Percentiles rank a stretch among this genome's conserved stretches.
phyloP scores from a whole-genome alignment of 331 rosid species.

The Rhamnella rubrinervis region DNA sequence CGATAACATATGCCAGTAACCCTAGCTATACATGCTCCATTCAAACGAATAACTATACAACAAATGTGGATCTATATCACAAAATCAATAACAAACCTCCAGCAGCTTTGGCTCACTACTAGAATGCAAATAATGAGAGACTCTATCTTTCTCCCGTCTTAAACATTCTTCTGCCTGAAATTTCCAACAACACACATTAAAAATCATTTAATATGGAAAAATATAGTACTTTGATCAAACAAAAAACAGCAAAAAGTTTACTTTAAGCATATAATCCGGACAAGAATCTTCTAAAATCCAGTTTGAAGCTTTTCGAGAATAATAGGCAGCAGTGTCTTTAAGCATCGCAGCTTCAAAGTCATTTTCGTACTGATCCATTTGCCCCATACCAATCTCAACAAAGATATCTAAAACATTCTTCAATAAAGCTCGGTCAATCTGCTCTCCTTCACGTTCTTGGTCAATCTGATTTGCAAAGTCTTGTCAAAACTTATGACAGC shows the following conservation, averaged over 20 bases:
- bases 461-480: slow-evolving; percentile 49
- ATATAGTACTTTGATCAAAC: not conserved
- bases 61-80: not conserved
- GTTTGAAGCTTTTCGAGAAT: slow-evolving; percentile 42
- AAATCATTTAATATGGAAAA: not conserved
- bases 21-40: not conserved
- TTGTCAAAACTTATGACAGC: slow-evolving; percentile 10
- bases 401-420: slow-evolving; percentile 88
- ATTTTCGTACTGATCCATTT: slow-evolving; percentile 43
- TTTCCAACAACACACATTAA: not conserved
- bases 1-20: not conserved
- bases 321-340: slow-evolving; percentile 41
- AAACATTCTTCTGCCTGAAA: slow-evolving; percentile 43
- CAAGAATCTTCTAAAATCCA: slow-evolving; percentile 54
- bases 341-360: slow-evolving; percentile 54
- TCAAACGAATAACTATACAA: not conserved
- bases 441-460: slow-evolving; percentile 92
- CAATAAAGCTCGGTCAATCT: slow-evolving; percentile 79
- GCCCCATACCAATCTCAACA: slow-evolving; percentile 75
- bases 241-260: slow-evolving; percentile 15
- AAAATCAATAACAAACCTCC: slow-evolving; percentile 31
- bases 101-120: slow-evolving; percentile 49
- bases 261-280: slow-evolving; percentile 51
- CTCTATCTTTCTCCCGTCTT: slow-evolving; percentile 44
- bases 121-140: slow-evolving; percentile 42